Evolutionary conservation across 208 protist genomes (phyloP), one percentile per base, ranked within the genome.

Genomic region (Ichthyophonus hoferi): DNA sequence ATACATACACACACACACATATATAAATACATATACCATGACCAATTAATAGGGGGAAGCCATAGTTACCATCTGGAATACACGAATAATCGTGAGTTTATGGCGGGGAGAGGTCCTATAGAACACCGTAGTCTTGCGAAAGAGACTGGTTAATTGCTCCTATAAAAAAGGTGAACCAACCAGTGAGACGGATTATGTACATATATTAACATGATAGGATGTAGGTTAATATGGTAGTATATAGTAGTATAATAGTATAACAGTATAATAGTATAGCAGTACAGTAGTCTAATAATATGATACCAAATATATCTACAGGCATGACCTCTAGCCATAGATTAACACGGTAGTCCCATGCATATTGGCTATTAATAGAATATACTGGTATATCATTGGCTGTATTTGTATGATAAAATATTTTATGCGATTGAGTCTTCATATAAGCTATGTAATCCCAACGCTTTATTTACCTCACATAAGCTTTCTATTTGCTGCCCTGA

Each of bases 91-190:
- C 31, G 76, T 91, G 82, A 94, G 86, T 89, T 94, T 94, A 43
- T 94, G 90, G 12, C 89, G 81, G 0, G 92, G 92, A 58, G 91
- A 87, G 38, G 92, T 91, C 0, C 91, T 90, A 77, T 93, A 94
- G 58, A 93, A 94, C 14, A 94, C 90, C 17, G 40, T 31, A 35
- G 79, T 83, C 33, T 39, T 40, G 38, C 86, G 38, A 37, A 93
- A 84, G 77, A 42, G 7, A 34, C 33, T 67, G 7, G 17, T n/a
- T 35, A 67, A 77, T 33, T 86, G 31, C 24, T n/a, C n/a, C n/a
- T n/a, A n/a, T n/a, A n/a, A n/a, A n/a, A n/a, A n/a, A n/a, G n/a
- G n/a, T n/a, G n/a, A n/a, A n/a, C n/a, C n/a, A n/a, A n/a, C n/a
- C n/a, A n/a, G n/a, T n/a, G n/a, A n/a, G n/a, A n/a, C n/a, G n/a